Base-by-base conservation (phyloP, 495 filamentous ascomycete genomes). In the Aspergillus heteromorphus region DNA sequence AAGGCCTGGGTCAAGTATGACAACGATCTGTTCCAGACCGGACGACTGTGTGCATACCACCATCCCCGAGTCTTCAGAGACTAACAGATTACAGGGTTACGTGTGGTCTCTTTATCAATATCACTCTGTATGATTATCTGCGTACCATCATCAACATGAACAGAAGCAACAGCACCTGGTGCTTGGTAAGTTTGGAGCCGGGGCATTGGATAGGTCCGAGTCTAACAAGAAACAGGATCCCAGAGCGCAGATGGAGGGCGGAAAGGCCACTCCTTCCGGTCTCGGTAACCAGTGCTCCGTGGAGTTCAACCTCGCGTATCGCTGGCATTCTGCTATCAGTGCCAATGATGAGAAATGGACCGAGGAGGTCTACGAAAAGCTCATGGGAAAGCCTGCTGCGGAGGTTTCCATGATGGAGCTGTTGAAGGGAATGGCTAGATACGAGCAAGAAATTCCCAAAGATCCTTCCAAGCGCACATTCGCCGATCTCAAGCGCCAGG, bases 111-210 rank as follows among this genome's bases (percentile, higher is more conserved):
- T 93, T 91, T 66, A 88, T 91, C 64, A 92, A 93, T 74, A 87
- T 90, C 59, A 84, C 88, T 6, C 73, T 93, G 29, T 79, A 87
- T 53, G 89, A 95, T 62, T 95, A 95, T 64, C 79, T 95, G 34
- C 83, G 89, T 21, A 90, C 87, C 17, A 91, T 95, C 58, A 77
- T 93, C 68, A 92, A 91, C 65, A 67, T 91, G 53, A 92, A 92
- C 70, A 79, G 87, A 36, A 81, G 79, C 48, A 82, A 86, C 61
- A 86, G 85, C 11, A 87, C 83, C 4, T 95, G 89, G 88, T 89
- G 85, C 19, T 74, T 95, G 45, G 86, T 89, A 62, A 56, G 63
- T 59, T 6, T 1, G 43, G 0, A 25, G 19, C 23, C 1, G 13
- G 1, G 27, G 17, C 2, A 5, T 47, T 29, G 13, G 2, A 5